These are phyloP conservation scores for Neofusicoccum cordaticola DNA, from an alignment of 2,329 filamentous ascomycete species.

Conservation along the genomic window DNA sequence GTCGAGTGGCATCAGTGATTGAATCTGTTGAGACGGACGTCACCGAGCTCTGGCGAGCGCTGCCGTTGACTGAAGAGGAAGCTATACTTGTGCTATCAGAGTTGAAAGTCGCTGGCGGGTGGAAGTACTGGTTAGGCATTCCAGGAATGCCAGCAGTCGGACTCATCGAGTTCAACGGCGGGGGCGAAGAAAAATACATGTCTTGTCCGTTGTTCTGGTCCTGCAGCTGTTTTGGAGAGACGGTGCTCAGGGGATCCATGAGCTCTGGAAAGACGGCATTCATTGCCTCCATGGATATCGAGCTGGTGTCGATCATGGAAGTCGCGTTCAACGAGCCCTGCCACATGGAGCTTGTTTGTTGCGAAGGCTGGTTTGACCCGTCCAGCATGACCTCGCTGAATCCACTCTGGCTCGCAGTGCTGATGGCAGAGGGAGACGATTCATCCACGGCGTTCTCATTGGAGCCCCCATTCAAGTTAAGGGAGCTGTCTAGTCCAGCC, in stretches of 20 bases:
- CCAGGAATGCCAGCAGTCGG: constrained; percentile 65
- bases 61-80: constrained; percentile 69
- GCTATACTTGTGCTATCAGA: constrained; percentile 63
- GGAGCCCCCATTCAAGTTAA: constrained; percentile 52
- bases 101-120: constrained; percentile 65
- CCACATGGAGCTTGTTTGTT: constrained; percentile 38
- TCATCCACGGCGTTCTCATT: constrained; percentile 84
- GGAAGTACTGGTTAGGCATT: constrained; percentile 58
- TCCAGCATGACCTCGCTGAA: constrained; percentile 92
- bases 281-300: constrained; percentile 73
- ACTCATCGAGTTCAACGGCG: constrained; percentile 71
- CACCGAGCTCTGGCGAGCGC: constrained; percentile 58
- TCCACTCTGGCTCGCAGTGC: constrained; percentile 86
- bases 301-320: constrained; percentile 61
- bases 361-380: constrained; percentile 48
- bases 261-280: constrained; percentile 72
- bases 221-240: constrained; percentile 73
- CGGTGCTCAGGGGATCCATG: constrained; percentile 57
- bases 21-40: constrained; percentile 62
- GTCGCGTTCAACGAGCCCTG: constrained; percentile 59
- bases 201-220: constrained; percentile 68
- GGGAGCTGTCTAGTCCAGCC: constrained; percentile 74
- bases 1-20: constrained; percentile 64
- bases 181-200: constrained; percentile 75
- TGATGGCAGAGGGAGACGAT: constrained; percentile 93